Evolutionary conservation across 2,329 filamentous ascomycete species (phyloP), one percentile per base, ranked within the genome.

Genomic region (Curvularia hawaiiensis): DNA sequence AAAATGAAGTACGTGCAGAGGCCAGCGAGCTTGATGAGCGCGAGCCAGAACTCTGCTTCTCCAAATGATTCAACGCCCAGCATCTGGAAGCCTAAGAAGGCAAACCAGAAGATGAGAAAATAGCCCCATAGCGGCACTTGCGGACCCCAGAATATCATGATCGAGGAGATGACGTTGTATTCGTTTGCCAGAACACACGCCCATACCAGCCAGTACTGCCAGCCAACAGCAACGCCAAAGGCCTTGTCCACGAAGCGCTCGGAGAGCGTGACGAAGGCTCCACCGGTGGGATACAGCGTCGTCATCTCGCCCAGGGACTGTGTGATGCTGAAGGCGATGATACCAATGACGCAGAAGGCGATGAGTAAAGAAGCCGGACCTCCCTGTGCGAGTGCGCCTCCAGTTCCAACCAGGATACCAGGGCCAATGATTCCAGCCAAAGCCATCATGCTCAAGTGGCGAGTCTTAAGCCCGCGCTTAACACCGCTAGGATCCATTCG

Each of bases 291-390:
- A 63, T 88, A 91, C 1, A 91, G 76, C 7, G 89, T 91, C 3
- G 89, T 90, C 66, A 92, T 79, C 72, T 92, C 90, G 20, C 90
- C 90, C 7, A 92, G 78, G 4, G 85, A 88, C 79, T 91, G 89
- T 85, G 90, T 91, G 62, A 89, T 84, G 63, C 80, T 82, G 58
- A 69, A 84, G 2, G 89, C 88, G 59, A 91, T 84, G 60, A 91
- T 82, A 12, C 88, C 90, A 57, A 92, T 85, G 60, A 91, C 82
- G 11, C 88, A 89, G 62, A 92, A 93, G 1, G 89, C 89, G 68
- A 92, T 91, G 35, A 92, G 73, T 48, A 91, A 76, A 0, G 88
- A 86, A 0, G 88, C 90, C 16, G 90, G 90, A 0, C 90, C 90
- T 54, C 89, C 89, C 41, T 82, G 84, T 12, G 84, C 80, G 24